These are phyloP conservation scores for Tolypocladium tundrense DNA, from an alignment of 2,329 filamentous ascomycete species.

Conservation along the genomic window DNA sequence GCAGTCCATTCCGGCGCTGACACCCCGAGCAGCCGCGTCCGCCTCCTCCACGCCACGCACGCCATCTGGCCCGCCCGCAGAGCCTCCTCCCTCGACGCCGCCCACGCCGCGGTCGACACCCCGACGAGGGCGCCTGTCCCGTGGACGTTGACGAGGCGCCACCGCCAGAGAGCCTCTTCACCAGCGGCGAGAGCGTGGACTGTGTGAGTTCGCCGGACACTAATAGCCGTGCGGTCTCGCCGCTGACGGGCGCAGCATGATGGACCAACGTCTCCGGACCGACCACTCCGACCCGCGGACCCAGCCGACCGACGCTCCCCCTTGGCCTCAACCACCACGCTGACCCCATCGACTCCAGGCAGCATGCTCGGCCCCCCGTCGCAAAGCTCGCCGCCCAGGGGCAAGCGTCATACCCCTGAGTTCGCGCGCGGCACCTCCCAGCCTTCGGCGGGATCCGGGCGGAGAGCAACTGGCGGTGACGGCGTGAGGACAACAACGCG, in stretches of 20 bases:
- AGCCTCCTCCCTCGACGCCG: conserved; percentile 27
- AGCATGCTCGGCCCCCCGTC: background rate
- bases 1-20: background rate
- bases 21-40: conserved; percentile 15
- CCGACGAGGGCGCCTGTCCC: conserved; percentile 4
- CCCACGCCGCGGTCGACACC: conserved; percentile 27
- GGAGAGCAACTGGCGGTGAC: background rate
- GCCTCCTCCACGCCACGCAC: conserved; percentile 27
- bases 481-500: background rate
- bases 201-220: conserved; percentile 22
- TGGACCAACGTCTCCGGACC: conserved; percentile 1
- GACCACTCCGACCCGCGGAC: background rate
- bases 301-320: background rate
- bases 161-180: conserved; percentile 27
- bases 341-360: background rate
- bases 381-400: background rate
- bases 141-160: conserved; percentile 21
- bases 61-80: conserved; percentile 31
- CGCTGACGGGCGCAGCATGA: background rate
- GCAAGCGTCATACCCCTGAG: background rate
- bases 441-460: background rate
- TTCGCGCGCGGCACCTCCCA: background rate
- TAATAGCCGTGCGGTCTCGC: background rate
- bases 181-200: conserved; percentile 22
- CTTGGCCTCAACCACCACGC: background rate